A percentile compares a stretch with the other conserved stretches of the same genome.
phyloP scores from a whole-genome alignment of 1,284 basidiomycete species.

The Ceratobasidium sp. region DNA sequence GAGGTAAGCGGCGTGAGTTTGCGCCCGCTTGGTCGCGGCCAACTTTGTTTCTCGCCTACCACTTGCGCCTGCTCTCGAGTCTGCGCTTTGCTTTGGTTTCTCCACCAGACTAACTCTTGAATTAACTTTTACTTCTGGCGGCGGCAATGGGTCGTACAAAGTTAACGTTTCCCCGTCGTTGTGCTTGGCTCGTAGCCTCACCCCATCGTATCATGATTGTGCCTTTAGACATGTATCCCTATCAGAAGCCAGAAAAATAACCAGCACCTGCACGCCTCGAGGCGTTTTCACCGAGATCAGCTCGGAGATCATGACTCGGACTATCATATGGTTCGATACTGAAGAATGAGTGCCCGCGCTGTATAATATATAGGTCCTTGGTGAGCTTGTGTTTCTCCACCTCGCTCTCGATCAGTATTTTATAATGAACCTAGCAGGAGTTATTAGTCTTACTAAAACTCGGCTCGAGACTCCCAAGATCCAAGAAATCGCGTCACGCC shows the following conservation, averaged over 20 bases:
- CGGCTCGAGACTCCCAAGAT: constrained; percentile 11
- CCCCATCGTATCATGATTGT: neutral
- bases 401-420: neutral
- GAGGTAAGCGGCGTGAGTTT: constrained; percentile 2
- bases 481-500: neutral
- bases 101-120: no score
- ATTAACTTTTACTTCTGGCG: no score
- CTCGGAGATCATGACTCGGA: constrained; percentile 8
- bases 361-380: neutral
- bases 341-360: neutral
- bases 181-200: neutral
- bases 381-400: neutral
- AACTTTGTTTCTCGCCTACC: no score
- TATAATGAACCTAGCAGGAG: constrained; percentile 4
- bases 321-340: neutral
- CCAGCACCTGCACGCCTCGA: neutral
- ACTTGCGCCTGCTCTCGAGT: no score
- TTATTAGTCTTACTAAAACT: constrained; percentile 36
- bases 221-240: neutral
- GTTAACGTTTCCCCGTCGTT: no score
- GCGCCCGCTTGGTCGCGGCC: neutral
- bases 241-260: neutral
- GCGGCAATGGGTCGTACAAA: no score
- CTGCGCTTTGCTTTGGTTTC: no score
- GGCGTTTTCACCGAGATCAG: neutral